Evolutionary conservation across 345 rosid species (phyloP).

Genomic region (Aurinia saxatilis): DNA sequence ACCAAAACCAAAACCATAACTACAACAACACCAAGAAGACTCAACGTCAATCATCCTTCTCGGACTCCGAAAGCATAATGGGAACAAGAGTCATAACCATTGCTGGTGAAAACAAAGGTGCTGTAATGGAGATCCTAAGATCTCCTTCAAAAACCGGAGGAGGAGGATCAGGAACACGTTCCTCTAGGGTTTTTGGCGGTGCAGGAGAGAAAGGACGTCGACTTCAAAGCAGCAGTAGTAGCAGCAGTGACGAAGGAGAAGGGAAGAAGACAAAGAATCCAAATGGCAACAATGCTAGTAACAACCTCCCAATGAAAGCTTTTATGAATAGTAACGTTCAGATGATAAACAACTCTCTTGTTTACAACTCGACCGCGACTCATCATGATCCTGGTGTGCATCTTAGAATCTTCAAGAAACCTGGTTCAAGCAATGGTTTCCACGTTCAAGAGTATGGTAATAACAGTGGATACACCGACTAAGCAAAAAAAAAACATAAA

Average conservation of each 20-base stretch:
- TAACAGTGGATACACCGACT: constrained; percentile 27
- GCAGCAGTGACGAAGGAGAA: constrained; percentile 39
- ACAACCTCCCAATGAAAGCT: constrained; percentile 41
- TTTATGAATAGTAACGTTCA: constrained; percentile 84
- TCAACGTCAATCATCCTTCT: constrained; percentile 24
- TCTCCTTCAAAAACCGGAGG: constrained; percentile 37
- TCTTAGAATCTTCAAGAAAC: constrained; percentile 44
- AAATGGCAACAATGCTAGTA: not conserved
- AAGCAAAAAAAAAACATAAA: not conserved
- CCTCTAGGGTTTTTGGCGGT: constrained; percentile 19
- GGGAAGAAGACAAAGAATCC: constrained; percentile 18
- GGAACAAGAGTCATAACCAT: constrained; percentile 61
- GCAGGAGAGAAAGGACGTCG: constrained; percentile 20
- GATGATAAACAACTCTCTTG: constrained; percentile 75
- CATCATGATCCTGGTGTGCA: constrained; percentile 87
- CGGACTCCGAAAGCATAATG: constrained; percentile 36
- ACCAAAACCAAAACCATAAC: constrained; percentile 5
- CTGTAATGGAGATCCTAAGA: constrained; percentile 59
- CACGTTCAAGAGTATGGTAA: constrained; percentile 37
- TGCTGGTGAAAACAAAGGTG: constrained; percentile 92
- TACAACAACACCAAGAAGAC: constrained; percentile 14
- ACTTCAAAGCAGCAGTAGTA: constrained; percentile 28
- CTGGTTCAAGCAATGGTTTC: constrained; percentile 36
- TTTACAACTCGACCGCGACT: constrained; percentile 51
- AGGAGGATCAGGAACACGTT: constrained; percentile 17